Evolutionary conservation across 2,329 filamentous ascomycete genomes (phyloP).

Genomic region (Juglanconis oblonga): DNA sequence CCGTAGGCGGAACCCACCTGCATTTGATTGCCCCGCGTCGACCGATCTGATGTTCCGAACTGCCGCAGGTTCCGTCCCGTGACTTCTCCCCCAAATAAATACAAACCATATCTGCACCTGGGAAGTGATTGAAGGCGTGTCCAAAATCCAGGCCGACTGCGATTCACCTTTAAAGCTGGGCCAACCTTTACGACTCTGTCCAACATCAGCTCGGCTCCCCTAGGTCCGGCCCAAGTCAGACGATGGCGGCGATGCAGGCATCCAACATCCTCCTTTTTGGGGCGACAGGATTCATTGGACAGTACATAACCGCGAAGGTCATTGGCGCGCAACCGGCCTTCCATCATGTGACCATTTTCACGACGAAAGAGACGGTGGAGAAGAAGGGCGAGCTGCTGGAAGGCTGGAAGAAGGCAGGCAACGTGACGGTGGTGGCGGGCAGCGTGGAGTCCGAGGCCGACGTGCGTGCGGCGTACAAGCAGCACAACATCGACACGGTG

Average conservation of each 20-base stretch:
- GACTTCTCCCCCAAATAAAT: not conserved
- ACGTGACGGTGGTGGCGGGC: constrained; percentile 54
- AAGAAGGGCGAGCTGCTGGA: constrained; percentile 46
- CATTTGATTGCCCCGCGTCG: too few relatives aligned
- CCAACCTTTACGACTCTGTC: not conserved
- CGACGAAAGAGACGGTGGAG: constrained; percentile 45
- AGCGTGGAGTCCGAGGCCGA: constrained; percentile 50
- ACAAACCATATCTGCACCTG: not conserved
- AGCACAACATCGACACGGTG: constrained; percentile 59
- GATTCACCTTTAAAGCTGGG: not conserved
- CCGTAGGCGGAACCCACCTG: too few relatives aligned
- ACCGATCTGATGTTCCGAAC: not conserved
- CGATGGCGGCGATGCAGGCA: constrained; percentile 19
- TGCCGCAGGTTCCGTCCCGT: not conserved
- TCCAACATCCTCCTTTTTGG: constrained; percentile 35
- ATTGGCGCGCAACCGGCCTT: constrained; percentile 33
- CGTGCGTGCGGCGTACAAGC: constrained; percentile 53
- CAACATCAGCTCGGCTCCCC: not conserved
- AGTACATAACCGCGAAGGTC: constrained; percentile 38
- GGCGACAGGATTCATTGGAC: constrained; percentile 40
- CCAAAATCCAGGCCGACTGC: not conserved
- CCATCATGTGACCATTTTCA: constrained; percentile 35
- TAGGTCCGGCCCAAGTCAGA: not conserved
- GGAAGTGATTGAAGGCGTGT: not conserved
- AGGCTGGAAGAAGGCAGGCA: constrained; percentile 40